Evolutionary conservation across 1,139 yeast species (phyloP).

Genomic region (Saccharomyces hybrid): DNA sequence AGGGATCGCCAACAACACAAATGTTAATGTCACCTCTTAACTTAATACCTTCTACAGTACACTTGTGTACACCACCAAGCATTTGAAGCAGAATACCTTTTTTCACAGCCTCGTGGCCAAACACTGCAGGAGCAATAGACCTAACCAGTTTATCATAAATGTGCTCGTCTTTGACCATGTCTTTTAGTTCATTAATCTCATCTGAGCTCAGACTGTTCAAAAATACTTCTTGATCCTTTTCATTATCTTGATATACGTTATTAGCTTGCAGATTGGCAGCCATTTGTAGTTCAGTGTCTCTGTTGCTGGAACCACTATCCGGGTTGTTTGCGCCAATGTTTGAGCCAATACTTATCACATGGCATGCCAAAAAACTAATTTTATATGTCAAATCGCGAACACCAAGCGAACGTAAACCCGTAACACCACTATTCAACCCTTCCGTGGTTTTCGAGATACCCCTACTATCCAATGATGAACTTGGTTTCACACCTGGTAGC

Average conservation of each 20-base stretch:
- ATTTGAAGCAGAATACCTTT: slow-evolving; percentile 86
- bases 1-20: slow-evolving; percentile 97
- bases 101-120: slow-evolving; percentile 91
- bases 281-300: slow-evolving; percentile 27
- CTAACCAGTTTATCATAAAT: slow-evolving; percentile 78
- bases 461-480: slow-evolving; percentile 63
- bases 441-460: slow-evolving; percentile 54
- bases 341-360: slow-evolving; percentile 45
- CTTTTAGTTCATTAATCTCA: slow-evolving; percentile 78
- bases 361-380: slow-evolving; percentile 86
- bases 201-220: slow-evolving; percentile 72
- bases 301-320: slow-evolving; percentile 6
- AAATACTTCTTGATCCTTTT: slow-evolving; percentile 68
- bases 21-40: slow-evolving; percentile 95
- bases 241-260: slow-evolving; percentile 33
- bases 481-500: slow-evolving; percentile 92
- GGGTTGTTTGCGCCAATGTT: slow-evolving; percentile 15
- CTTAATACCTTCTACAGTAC: slow-evolving; percentile 89
- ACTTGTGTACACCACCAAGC: slow-evolving; percentile 93
- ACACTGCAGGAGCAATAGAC: slow-evolving; percentile 94
- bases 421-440: slow-evolving; percentile 75
- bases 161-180: slow-evolving; percentile 86
- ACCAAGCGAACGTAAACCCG: slow-evolving; percentile 81
- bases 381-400: slow-evolving; percentile 91
- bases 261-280: slow-evolving; percentile 20